Conservation (phyloP, 2,329 filamentous ascomycete species). For the Nemania abortiva region DNA sequence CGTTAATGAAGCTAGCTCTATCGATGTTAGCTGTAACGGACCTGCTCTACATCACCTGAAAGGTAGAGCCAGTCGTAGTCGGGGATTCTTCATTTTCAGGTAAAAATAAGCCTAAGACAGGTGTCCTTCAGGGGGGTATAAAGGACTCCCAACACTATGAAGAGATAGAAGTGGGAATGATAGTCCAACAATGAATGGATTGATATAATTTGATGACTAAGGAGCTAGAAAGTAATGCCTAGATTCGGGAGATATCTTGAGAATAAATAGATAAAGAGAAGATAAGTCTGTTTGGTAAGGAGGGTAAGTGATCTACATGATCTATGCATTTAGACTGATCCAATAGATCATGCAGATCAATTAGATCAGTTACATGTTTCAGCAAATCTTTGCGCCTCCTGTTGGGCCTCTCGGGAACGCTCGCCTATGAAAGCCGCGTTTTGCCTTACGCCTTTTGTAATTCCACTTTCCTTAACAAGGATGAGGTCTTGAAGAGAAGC, state of each 20-base stretch:
- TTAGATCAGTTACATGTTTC: conserved; percentile 18
- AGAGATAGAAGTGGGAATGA: no score
- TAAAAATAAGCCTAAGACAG: background rate
- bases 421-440: conserved; percentile 16
- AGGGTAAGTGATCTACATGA: conserved; percentile 11
- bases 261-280: conserved; percentile 8
- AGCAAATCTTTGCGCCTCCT: conserved; percentile 1
- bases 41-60: no score
- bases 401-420: conserved; percentile 7
- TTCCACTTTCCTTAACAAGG: conserved; percentile 14
- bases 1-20: no score
- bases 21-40: no score
- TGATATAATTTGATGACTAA: conserved; percentile 5
- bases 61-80: no score
- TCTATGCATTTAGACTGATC: conserved; percentile 7
- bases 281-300: conserved; percentile 13
- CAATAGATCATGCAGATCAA: conserved; percentile 12
- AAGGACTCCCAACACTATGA: no score
- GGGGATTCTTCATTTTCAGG: background rate
- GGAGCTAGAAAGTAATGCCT: background rate
- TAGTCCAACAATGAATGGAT: background rate
- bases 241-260: background rate
- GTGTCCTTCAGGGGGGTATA: background rate
- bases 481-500: conserved; percentile 9
- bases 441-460: conserved; percentile 10